Base-by-base conservation (phyloP, 768 basidiomycete species). In the Rhizopogon vinicolor region DNA sequence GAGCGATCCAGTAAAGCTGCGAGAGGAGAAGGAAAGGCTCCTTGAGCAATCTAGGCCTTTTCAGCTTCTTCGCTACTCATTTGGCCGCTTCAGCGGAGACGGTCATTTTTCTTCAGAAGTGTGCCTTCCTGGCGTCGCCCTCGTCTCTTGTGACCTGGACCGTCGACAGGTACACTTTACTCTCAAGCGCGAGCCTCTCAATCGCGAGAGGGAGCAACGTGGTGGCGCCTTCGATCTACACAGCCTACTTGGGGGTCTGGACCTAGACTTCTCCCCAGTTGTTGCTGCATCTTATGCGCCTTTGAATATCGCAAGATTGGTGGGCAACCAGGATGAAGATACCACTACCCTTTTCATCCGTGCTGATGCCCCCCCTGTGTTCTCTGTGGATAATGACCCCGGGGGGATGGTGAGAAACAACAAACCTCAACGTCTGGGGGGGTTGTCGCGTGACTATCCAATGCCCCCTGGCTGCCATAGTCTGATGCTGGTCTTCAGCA, bases 121-220 rank as follows among this genome's bases (percentile, higher is more conserved):
- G 5, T 51, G 57, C 16, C 61, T 57, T 18, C 43, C 55, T 41
- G 73, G 69, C 46, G 39, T 44, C 31, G 62, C 71, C 44, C 59
- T 63, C 29, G 65, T 76, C 57, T 65, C 72, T 56, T 75, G 74
- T 62, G 70, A 76, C 60, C 53, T 73, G 46, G 69, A 72, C 44
- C 65, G 57, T 12, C 66, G 58, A 40, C 56, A 57, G 14, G 57
- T 76, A 53, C 64, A 68, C 59, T 66, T 76, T 39, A 66, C 64
- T 43, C 52, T 60, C 62, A 60, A 58, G 58, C 63, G 9, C 22
- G n/a, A n/a, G n/a, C n/a, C 64, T 43, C 52, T 60, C 62, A 60
- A 58, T 58, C 63, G 9, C 22, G 2, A 56, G 12, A n/a, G 33
- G 9, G 40, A 18, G 4, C 35, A 0, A 13, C 35, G 2, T 37